Evolutionary conservation across 2,329 filamentous ascomycete species (phyloP), one percentile per base, ranked within the genome.

Genomic region (Thelonectria olida): DNA sequence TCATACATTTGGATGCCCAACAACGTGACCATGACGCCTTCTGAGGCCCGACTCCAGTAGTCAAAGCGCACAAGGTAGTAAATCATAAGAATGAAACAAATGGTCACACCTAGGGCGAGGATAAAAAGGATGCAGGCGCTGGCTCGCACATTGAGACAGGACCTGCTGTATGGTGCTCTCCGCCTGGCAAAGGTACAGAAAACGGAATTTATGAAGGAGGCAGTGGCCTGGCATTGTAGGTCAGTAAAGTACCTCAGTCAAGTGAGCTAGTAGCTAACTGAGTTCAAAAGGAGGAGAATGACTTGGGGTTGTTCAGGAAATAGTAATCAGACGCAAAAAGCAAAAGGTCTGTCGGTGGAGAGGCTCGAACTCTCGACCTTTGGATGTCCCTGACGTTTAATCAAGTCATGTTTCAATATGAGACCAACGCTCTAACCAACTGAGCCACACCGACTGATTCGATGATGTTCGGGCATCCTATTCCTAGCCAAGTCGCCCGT

Each of bases 1-100:
- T 63, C 65, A 8, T 61, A 71, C 71, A 67, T 66, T n/a, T 72
- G 56, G 41, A 72, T 63, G 1, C 57, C 68, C 4, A 73, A 23
- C 6, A 73, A 63, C 19, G 62, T 68, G 7, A 67, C 65, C 67
- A 71, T 73, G 2, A 54, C 61, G 3, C 61, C 65, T 20, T 69
- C 67, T 0, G 59, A 42, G 8, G 55, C 56, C 8, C 59, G 52
- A 22, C 58, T 66, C 64, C 67, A 69, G 10, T 63, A 53, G 9
- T 51, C 19, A 7, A 64, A 65, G 17, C 47, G 55, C 12, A 64
- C 61, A 41, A 68, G 52, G 20, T 72, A 66, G 19, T 64, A 67
- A 1, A 70, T 54, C 7, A 72, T 50, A 42, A 73, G 44, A 1
- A 50, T 62, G 38, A 73, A 68, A 31, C 70, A 68, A 7, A 55